Base-by-base conservation (phyloP, 768 basidiomycete genomes). In the Agrocybe chaxingu region DNA sequence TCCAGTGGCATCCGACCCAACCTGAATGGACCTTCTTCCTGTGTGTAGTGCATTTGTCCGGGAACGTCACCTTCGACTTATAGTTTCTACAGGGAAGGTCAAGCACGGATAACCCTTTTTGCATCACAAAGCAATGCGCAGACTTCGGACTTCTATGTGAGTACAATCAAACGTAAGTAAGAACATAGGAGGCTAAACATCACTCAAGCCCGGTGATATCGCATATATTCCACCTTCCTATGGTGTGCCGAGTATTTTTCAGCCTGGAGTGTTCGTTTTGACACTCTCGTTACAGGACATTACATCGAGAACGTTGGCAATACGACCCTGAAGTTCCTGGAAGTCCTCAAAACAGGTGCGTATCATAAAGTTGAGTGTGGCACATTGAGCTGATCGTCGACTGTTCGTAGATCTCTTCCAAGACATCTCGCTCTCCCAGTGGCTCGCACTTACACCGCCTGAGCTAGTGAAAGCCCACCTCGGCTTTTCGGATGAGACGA, bases 1-100 rank as follows among this genome's bases (percentile, higher is more conserved):
- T 37, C 34, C 47, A 85, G 84, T 87, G 86, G 86, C 85, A 88
- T 57, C 85, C 86, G 6, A 82, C 81, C 3, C 73, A 82, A 56
- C 80, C 82, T 42, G 84, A 85, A 67, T 86, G 84, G 84, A 75
- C 70, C 10, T 81, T 73, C 60, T 79, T 75, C 69, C 59, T 84
- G 83, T 82, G 53, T 54, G 70, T 18, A 4, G 18, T 16, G 4
- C 8, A 16, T 50, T 31, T 39, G 18, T 50, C 50, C 41, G 8
- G 13, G 38, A n/a, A 29, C 46, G 42, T 33, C 42, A 45, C 32
- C 7, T 35, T 18, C 42, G 30, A 24, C 38, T 24, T 31, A 11
- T 33, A 24, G 5, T 29, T 36, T 40, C 29, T 29, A 24, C 52
- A 85, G 84, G 43, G 71, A 71, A 53, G 82, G 85, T 4, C 58